phyloP scores from a whole-genome alignment of 371 early-diverging fungal species.

The Parasitella parasitica region DNA sequence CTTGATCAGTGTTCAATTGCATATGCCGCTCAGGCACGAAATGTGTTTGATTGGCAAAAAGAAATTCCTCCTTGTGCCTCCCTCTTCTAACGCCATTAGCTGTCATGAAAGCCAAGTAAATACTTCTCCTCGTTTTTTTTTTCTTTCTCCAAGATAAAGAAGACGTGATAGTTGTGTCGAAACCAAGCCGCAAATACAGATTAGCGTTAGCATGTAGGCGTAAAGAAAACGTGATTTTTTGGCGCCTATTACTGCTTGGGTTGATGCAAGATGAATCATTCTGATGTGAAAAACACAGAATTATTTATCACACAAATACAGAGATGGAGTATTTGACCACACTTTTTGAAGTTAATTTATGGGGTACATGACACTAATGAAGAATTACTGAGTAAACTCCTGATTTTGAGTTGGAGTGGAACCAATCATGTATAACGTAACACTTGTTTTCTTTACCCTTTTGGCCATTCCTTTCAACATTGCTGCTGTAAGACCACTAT shows the following conservation, averaged over 20 bases:
- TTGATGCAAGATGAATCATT: neutral
- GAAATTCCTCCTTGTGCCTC: too few species aligned
- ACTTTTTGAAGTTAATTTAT: neutral
- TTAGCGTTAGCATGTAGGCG: too few species aligned
- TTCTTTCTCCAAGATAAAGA: neutral
- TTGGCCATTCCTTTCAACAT: slow-evolving; percentile 1
- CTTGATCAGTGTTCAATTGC: too few species aligned
- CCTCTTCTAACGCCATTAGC: too few species aligned
- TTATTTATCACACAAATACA: neutral
- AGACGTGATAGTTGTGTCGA: neutral
- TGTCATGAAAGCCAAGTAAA: too few species aligned
- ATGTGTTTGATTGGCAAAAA: neutral
- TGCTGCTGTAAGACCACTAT: neutral
- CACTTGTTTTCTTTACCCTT: neutral
- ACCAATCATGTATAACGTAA: slow-evolving; percentile 2
- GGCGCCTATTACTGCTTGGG: neutral
- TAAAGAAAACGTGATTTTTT: neutral
- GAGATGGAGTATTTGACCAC: too few species aligned
- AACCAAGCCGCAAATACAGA: too few species aligned
- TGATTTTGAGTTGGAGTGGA: neutral
- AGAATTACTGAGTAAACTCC: neutral
- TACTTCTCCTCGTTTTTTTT: neutral
- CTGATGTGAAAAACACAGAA: too few species aligned
- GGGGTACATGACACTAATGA: neutral
- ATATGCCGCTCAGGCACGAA: neutral